Evolutionary conservation across 148 eudicot genomes (phyloP).

Genomic region (Polygonum maritimum): DNA sequence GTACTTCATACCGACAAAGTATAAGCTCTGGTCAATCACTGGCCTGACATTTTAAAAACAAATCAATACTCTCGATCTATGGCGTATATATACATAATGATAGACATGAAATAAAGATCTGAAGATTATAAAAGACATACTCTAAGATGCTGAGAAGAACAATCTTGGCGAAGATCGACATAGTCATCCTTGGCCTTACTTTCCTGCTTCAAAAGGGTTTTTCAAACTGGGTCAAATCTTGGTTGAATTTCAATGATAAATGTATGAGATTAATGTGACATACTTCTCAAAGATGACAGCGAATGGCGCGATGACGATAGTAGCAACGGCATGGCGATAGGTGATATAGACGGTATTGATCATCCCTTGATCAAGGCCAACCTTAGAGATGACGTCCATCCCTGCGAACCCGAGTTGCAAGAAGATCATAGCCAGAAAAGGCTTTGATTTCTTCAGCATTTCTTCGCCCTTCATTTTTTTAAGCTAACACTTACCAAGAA

Average conservation of each 20-base stretch:
- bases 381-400: constrained; percentile 9
- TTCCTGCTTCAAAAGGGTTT: constrained; percentile 36
- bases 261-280: neutral
- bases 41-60: constrained; percentile 32
- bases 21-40: constrained; percentile 75
- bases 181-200: constrained; percentile 71
- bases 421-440: constrained; percentile 7
- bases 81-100: neutral
- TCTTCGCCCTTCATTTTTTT: neutral
- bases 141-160: constrained; percentile 63
- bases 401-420: constrained; percentile 12
- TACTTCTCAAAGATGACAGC: constrained; percentile 6
- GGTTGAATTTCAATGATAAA: neutral
- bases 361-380: constrained; percentile 11
- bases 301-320: constrained; percentile 3
- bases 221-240: neutral
- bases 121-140: constrained; percentile 24
- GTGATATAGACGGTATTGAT: constrained; percentile 3
- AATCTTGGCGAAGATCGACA: constrained; percentile 46
- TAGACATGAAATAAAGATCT: neutral
- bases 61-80: neutral
- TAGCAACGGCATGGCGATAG: constrained; percentile 10
- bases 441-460: constrained; percentile 7
- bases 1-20: constrained; percentile 66
- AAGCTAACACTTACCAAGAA: neutral